Conservation (phyloP, 2,329 filamentous ascomycete genomes). For the Aspergillus sp. region DNA sequence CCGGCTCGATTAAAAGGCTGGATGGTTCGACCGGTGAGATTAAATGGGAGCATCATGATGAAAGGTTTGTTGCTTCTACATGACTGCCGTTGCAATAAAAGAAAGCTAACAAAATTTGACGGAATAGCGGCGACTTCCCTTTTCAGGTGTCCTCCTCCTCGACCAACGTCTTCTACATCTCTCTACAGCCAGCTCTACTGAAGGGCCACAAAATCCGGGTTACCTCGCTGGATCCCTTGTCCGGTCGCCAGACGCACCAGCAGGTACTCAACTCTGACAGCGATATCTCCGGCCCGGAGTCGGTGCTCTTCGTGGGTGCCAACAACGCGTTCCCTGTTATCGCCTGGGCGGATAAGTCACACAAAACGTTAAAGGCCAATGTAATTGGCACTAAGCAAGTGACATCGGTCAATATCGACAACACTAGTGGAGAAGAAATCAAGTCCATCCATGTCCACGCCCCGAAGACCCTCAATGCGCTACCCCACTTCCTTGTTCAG, state of each 20-base stretch:
- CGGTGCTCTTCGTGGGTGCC: constrained; percentile 41
- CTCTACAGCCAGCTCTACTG: constrained; percentile 65
- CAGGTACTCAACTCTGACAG: constrained; percentile 70
- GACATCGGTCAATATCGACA: constrained; percentile 39
- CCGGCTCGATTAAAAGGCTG: constrained; percentile 66
- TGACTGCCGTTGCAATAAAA: background rate
- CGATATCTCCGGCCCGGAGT: constrained; percentile 57
- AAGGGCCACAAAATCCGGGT: constrained; percentile 77
- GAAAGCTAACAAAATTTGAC: background rate
- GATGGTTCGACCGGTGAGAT: constrained; percentile 70
- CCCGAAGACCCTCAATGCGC: constrained; percentile 68
- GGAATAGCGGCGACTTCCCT: constrained; percentile 63
- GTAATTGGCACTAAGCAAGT: constrained; percentile 45
- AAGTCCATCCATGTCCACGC: constrained; percentile 68
- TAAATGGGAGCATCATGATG: constrained; percentile 75
- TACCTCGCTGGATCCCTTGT: constrained; percentile 68
- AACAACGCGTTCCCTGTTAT: constrained; percentile 45
- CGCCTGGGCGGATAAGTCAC: constrained; percentile 45
- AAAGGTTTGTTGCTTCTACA: constrained; percentile 41
- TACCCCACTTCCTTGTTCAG: constrained; percentile 83
- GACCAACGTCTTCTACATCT: constrained; percentile 72
- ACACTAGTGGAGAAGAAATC: constrained; percentile 45
- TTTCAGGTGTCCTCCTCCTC: constrained; percentile 72
- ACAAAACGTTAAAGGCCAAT: constrained; percentile 47
- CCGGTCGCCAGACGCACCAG: constrained; percentile 71